Percentiles rank a stretch among this genome's conserved stretches.
These are phyloP conservation scores for Avicennia marina DNA, from an alignment of 257 asterid genomes.

Conservation along the genomic window DNA sequence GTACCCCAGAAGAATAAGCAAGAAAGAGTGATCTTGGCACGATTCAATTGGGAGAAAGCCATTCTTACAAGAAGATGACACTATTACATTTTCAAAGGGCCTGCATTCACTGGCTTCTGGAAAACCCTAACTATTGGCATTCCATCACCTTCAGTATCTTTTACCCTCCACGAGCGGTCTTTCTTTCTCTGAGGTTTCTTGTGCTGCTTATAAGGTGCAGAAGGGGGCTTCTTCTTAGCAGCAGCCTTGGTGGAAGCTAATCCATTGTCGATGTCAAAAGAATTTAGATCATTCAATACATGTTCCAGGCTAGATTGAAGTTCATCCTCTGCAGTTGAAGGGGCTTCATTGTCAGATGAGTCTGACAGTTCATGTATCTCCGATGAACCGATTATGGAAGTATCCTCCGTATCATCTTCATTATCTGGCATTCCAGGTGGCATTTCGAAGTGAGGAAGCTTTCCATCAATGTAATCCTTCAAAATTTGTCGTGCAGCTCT, in stretches of 20 bases:
- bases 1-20: background rate
- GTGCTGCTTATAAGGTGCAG: slow-evolving; percentile 73
- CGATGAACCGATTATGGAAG: slow-evolving; percentile 20
- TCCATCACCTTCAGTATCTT: slow-evolving; percentile 58
- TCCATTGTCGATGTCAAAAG: slow-evolving; percentile 74
- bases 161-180: slow-evolving; percentile 80
- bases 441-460: slow-evolving; percentile 73
- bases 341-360: slow-evolving; percentile 29
- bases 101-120: slow-evolving; percentile 62
- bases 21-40: background rate
- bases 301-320: slow-evolving; percentile 39
- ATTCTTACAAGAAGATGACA: too few species aligned
- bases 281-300: slow-evolving; percentile 56
- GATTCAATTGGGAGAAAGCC: background rate
- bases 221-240: slow-evolving; percentile 32
- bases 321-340: slow-evolving; percentile 28
- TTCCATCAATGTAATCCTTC: slow-evolving; percentile 95
- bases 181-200: slow-evolving; percentile 85
- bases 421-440: slow-evolving; percentile 54
- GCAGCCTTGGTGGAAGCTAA: slow-evolving; percentile 34
- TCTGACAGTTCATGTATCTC: slow-evolving; percentile 31
- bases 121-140: slow-evolving; percentile 76
- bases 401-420: slow-evolving; percentile 23
- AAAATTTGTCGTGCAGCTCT: slow-evolving; percentile 78
- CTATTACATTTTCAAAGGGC: slow-evolving; percentile 33